These are phyloP conservation scores for Isabelozyma rhagii DNA, from an alignment of 805 yeast genomes.

Conservation along the genomic window DNA sequence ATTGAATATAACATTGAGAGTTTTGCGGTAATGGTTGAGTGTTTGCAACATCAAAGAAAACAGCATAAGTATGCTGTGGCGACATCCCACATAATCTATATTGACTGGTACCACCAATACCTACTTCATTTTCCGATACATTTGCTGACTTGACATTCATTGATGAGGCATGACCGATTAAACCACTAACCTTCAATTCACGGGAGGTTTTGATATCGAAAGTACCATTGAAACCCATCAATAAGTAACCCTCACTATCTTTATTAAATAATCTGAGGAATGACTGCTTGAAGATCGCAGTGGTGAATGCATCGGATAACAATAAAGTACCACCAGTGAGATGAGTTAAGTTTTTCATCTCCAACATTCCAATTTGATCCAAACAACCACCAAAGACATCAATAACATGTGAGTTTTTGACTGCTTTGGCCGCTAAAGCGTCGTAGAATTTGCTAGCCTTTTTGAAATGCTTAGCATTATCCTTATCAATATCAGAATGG, in stretches of 20 bases:
- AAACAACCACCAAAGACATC: slow-evolving; percentile 94
- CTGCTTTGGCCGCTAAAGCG: slow-evolving; percentile 60
- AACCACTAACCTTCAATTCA: slow-evolving; percentile 86
- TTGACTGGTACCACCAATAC: slow-evolving; percentile 87
- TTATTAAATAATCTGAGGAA: slow-evolving; percentile 82
- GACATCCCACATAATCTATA: slow-evolving; percentile 84
- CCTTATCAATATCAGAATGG: slow-evolving; percentile 93
- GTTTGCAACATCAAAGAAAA: slow-evolving; percentile 76
- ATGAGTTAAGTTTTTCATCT: slow-evolving; percentile 84
- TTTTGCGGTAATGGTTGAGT: slow-evolving; percentile 44
- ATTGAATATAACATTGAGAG: slow-evolving; percentile 66
- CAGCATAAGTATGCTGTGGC: slow-evolving; percentile 84
- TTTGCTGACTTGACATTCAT: slow-evolving; percentile 62
- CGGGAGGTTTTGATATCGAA: slow-evolving; percentile 83
- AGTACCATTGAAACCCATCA: slow-evolving; percentile 87
- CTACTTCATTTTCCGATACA: slow-evolving; percentile 90
- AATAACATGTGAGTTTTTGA: slow-evolving; percentile 75
- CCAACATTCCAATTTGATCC: slow-evolving; percentile 93
- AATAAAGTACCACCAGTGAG: slow-evolving; percentile 88
- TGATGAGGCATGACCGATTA: slow-evolving; percentile 90
- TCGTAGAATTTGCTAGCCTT: slow-evolving; percentile 84
- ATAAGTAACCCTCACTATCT: slow-evolving; percentile 82
- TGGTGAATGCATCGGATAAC: slow-evolving; percentile 89
- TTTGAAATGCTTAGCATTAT: slow-evolving; percentile 79
- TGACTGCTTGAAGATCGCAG: slow-evolving; percentile 91